Evolutionary conservation across 2,329 filamentous ascomycete species (phyloP), one percentile per base, ranked within the genome.

Genomic region (Microdochium trichocladiopsis): DNA sequence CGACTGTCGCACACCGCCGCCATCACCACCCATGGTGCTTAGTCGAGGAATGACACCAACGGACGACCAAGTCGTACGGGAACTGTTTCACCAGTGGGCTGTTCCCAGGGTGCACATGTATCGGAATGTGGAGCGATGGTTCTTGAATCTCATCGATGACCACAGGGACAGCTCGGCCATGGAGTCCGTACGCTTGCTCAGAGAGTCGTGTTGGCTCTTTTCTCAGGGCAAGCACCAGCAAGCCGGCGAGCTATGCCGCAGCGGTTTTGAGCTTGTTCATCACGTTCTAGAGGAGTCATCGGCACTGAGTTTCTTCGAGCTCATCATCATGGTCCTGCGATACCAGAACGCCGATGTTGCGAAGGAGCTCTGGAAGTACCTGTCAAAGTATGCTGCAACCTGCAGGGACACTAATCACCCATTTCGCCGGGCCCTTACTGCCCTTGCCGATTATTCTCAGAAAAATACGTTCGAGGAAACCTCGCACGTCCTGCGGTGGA

Each of bases 141-240:
- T 60, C 43, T 55, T 61, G 21, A 56, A 57, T 47, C 57, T 53
- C 28, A 41, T 64, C 12, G 60, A 63, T 41, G 49, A 43, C 18
- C 61, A 60, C 47, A 59, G 62, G n/a, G 47, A 55, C 41, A 58
- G 61, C 47, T 55, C 55, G 14, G 61, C 61, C 6, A 57, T 64
- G 43, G 52, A 56, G 25, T 61, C 61, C 3, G 59, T 63, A 10
- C 51, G 55, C 50, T 50, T 60, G 16, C 54, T 64, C 2, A 59
- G 57, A 4, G 61, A 64, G 41, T 61, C 56, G 10, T 63, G 60
- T 43, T 63, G 60, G 60, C 58, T 63, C 16, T 57, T 64, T 41
- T 60, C 61, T 10, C 57, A 57, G 25, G 59, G 58, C 4, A 58
- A 48, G 36, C 59, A 58, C 16, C 45, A 49, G 1, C 55, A 64